Evolutionary conservation across 179 eudicot genomes (phyloP).

Genomic region (Pouteria campechiana): DNA sequence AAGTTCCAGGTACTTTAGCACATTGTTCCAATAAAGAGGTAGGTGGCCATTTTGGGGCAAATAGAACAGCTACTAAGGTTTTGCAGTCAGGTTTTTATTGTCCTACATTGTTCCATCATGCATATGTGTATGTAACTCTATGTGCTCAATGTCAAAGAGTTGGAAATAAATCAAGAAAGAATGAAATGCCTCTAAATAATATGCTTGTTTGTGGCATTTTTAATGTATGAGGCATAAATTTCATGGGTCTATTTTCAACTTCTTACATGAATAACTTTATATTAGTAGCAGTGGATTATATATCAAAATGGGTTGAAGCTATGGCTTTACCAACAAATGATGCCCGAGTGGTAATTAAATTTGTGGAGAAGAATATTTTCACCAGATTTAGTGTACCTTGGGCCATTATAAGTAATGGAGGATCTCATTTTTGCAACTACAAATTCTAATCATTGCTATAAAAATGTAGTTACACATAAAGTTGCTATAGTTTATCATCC

Average conservation of each 20-base stretch:
- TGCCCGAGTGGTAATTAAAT: not conserved
- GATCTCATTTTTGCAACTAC: not conserved
- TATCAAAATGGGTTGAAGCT: not conserved
- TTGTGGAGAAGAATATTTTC: not conserved
- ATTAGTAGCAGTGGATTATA: not conserved
- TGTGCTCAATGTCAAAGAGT: not conserved
- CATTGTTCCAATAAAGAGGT: not conserved
- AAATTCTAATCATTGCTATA: not conserved
- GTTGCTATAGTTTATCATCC: not conserved
- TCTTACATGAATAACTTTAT: not conserved
- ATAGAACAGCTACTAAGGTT: not conserved
- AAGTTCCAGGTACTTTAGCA: not conserved
- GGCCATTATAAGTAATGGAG: not conserved
- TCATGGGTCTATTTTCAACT: not conserved
- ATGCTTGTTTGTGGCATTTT: not conserved
- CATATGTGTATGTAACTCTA: not conserved
- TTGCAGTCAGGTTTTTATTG: not conserved
- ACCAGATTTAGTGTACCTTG: not conserved
- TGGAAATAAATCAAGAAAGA: not conserved
- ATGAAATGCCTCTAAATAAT: not conserved
- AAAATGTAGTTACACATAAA: not conserved
- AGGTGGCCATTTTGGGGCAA: not conserved
- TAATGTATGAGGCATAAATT: slow-evolving; percentile 1
- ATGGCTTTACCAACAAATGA: not conserved
- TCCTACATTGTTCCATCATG: not conserved